Evolutionary conservation across 192 early-diverging fungal genomes (phyloP).

Genomic region (Coemansia sp.): DNA sequence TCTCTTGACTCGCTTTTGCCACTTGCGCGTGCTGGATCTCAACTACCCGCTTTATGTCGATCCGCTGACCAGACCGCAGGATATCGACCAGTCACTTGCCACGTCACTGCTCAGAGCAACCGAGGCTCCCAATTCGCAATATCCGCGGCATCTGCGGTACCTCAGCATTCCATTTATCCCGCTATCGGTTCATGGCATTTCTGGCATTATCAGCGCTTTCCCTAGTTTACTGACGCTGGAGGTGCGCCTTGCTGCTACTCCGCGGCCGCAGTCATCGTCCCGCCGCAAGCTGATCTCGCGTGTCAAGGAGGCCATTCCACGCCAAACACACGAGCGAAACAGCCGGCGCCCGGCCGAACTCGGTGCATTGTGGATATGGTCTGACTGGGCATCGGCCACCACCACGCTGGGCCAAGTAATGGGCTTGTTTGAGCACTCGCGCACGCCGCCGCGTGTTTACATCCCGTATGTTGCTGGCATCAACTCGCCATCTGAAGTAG

Average conservation of each 20-base stretch:
- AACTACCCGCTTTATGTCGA: conserved; percentile 56
- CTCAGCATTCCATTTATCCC: conserved; percentile 55
- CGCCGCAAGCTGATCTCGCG: conserved; percentile 47
- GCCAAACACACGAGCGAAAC: conserved; percentile 24
- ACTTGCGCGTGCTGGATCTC: conserved; percentile 51
- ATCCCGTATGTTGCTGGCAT: conserved; percentile 43
- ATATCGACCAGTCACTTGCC: conserved; percentile 47
- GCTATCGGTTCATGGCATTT: conserved; percentile 42
- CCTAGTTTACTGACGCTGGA: conserved; percentile 43
- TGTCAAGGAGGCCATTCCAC: conserved; percentile 37
- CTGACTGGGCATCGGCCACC: conserved; percentile 49
- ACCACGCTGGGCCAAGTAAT: conserved; percentile 43
- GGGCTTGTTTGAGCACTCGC: conserved; percentile 42
- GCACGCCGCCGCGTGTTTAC: conserved; percentile 38
- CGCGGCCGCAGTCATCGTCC: conserved; percentile 34
- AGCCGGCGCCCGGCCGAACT: conserved; percentile 39
- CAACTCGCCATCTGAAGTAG: conserved; percentile 45
- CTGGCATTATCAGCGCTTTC: conserved; percentile 42
- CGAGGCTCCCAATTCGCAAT: conserved; percentile 17
- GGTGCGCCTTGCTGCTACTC: conserved; percentile 39
- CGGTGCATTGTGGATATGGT: conserved; percentile 48
- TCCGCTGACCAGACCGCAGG: conserved; percentile 44
- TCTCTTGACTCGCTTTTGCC: conserved; percentile 40
- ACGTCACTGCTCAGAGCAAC: conserved; percentile 34
- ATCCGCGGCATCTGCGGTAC: conserved; percentile 49